These are phyloP conservation scores for Pyricularia sp. DNA, from an alignment of 2,329 filamentous ascomycete species.

Conservation along the genomic window DNA sequence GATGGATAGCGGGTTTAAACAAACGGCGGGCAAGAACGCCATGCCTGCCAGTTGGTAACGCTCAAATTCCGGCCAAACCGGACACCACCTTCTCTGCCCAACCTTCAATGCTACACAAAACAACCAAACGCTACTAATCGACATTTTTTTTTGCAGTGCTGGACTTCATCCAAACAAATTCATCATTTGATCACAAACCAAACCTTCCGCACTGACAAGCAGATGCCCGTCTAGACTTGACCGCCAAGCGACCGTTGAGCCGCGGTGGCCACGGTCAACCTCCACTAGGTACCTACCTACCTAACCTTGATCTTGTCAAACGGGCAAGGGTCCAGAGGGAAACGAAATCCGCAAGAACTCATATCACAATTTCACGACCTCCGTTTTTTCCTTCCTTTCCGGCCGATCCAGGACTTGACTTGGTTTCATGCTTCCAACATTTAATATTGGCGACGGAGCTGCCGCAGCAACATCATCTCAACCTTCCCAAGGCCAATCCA, in stretches of 20 bases:
- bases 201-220: background rate
- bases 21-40: background rate
- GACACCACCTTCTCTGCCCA: background rate
- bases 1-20: background rate
- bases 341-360: background rate
- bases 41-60: background rate
- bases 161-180: background rate
- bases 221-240: background rate
- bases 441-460: background rate
- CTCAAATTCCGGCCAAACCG: background rate
- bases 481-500: conserved; percentile 2
- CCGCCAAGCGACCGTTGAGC: background rate
- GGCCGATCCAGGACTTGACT: background rate
- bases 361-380: background rate
- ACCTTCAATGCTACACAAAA: background rate
- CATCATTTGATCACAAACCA: background rate
- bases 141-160: background rate
- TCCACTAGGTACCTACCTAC: background rate
- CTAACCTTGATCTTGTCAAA: background rate
- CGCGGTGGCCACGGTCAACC: background rate
- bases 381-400: background rate
- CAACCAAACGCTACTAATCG: background rate
- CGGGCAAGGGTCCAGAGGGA: background rate
- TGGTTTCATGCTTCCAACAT: background rate
- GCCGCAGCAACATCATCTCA: background rate